Evolutionary conservation across 1,284 basidiomycete genomes (phyloP).

Genomic region (Meira nashicola): DNA sequence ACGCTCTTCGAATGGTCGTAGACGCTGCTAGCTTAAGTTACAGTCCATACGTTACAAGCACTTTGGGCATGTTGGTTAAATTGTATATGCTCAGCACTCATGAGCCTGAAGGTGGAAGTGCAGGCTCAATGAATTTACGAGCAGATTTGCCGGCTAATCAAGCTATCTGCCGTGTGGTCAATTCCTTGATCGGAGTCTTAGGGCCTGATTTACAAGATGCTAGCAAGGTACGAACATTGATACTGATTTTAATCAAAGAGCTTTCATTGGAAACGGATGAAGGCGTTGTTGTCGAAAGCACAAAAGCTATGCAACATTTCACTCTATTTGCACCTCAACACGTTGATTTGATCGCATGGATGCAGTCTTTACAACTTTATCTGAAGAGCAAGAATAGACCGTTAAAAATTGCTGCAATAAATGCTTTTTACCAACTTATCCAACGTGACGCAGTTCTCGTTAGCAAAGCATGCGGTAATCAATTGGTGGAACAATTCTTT

Average conservation of each 20-base stretch:
- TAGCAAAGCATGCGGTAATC: constrained; percentile 88
- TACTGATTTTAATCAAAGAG: constrained; percentile 79
- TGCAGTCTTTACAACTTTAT: constrained; percentile 27
- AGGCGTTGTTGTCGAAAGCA: constrained; percentile 82
- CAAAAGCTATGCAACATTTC: constrained; percentile 92
- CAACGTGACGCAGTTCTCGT: constrained; percentile 88
- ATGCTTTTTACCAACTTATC: constrained; percentile 91
- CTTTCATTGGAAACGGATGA: constrained; percentile 78
- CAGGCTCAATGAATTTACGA: constrained; percentile 71
- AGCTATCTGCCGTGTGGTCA: constrained; percentile 82
- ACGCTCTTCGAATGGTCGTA: constrained; percentile 78
- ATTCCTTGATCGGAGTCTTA: constrained; percentile 85
- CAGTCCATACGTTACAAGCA: constrained; percentile 78
- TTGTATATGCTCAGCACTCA: constrained; percentile 87
- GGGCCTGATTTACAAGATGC: constrained; percentile 94
- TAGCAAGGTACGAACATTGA: constrained; percentile 69
- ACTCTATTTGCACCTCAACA: constrained; percentile 87
- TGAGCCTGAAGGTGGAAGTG: constrained; percentile 84
- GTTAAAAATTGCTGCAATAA: constrained; percentile 87
- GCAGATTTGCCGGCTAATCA: constrained; percentile 89
- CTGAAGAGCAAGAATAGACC: constrained; percentile 58
- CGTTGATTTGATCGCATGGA: constrained; percentile 39
- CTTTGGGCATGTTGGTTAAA: constrained; percentile 83
- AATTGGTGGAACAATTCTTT: constrained; percentile 88
- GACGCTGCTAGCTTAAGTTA: constrained; percentile 89